Conservation (phyloP, 2,329 filamentous ascomycete species). For the Fusarium tuaranense region DNA sequence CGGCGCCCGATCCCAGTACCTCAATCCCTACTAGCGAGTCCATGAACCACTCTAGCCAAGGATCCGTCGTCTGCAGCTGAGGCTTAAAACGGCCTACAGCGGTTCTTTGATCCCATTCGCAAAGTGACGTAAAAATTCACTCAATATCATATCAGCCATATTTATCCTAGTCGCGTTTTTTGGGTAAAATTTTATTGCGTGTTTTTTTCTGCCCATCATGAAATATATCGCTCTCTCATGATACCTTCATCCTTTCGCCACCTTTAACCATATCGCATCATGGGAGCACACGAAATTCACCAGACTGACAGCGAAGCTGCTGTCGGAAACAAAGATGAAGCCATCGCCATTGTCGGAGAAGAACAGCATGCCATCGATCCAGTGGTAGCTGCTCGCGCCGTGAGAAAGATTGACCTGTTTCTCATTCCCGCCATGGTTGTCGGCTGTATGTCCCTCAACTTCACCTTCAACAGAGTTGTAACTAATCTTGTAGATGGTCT, state of each 20-base stretch:
- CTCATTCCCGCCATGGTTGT: constrained; percentile 76
- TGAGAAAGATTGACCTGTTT: constrained; percentile 75
- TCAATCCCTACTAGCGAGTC: background rate
- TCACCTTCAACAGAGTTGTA: background rate
- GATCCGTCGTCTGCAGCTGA: constrained; percentile 18
- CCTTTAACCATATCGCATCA: constrained; percentile 4
- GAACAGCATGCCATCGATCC: constrained; percentile 66
- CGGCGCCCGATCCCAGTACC: background rate
- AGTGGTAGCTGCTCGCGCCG: constrained; percentile 64
- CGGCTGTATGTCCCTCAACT: constrained; percentile 50
- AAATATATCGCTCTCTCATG: constrained; percentile 5
- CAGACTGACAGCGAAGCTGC: constrained; percentile 19
- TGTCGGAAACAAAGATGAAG: constrained; percentile 45
- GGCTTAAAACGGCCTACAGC: constrained; percentile 30
- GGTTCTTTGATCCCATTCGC: background rate
- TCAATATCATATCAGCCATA: constrained; percentile 31
- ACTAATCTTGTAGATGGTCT: constrained; percentile 53
- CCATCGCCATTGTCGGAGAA: constrained; percentile 69
- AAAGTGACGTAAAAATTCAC: constrained; percentile 32
- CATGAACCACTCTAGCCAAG: background rate
- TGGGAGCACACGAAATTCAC: constrained; percentile 21
- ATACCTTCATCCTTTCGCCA: constrained; percentile 3
- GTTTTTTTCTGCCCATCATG: background rate
- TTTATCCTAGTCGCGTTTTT: background rate
- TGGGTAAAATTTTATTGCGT: background rate